A percentile compares a stretch with the other conserved stretches of the same genome.
Conservation (phyloP, 2,329 filamentous ascomycete species). For the Ophiocordyceps camponoti-rufipedis region DNA sequence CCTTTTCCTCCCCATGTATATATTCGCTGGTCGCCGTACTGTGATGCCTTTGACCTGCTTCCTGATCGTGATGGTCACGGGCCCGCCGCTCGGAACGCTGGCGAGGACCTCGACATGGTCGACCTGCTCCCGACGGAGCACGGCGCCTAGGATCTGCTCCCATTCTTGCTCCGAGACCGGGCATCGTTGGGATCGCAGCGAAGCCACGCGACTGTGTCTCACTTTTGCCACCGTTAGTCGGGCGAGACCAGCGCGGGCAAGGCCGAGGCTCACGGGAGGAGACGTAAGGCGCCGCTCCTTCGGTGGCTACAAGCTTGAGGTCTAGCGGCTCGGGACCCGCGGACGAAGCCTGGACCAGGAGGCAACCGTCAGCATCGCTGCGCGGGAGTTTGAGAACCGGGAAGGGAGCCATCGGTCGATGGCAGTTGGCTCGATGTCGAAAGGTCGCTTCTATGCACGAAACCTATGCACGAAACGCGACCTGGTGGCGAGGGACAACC, state of each 20-base stretch:
- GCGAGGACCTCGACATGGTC: conserved; percentile 42
- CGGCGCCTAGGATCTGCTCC: conserved; percentile 38
- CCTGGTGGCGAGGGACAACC: background rate
- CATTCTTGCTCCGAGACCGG: conserved; percentile 46
- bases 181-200: conserved; percentile 33
- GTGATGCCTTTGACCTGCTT: conserved; percentile 52
- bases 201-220: conserved; percentile 34
- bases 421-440: background rate
- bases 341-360: conserved; percentile 41
- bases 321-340: conserved; percentile 36
- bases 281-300: conserved; percentile 42
- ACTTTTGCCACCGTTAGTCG: conserved; percentile 18
- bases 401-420: conserved; percentile 7
- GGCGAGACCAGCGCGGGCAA: background rate
- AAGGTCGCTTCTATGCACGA: too few relatives aligned
- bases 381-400: conserved; percentile 40
- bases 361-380: conserved; percentile 31
- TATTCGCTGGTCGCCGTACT: conserved; percentile 18
- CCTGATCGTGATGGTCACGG: conserved; percentile 42
- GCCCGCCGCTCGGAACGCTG: conserved; percentile 30
- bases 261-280: conserved; percentile 25
- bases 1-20: conserved; percentile 1
- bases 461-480: too few relatives aligned
- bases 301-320: conserved; percentile 49
- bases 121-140: conserved; percentile 33